A percentile compares a stretch with the other conserved stretches of the same genome.
Evolutionary conservation across 495 filamentous ascomycete species (phyloP).

Genomic region (Penicillium atrosanguineum): DNA sequence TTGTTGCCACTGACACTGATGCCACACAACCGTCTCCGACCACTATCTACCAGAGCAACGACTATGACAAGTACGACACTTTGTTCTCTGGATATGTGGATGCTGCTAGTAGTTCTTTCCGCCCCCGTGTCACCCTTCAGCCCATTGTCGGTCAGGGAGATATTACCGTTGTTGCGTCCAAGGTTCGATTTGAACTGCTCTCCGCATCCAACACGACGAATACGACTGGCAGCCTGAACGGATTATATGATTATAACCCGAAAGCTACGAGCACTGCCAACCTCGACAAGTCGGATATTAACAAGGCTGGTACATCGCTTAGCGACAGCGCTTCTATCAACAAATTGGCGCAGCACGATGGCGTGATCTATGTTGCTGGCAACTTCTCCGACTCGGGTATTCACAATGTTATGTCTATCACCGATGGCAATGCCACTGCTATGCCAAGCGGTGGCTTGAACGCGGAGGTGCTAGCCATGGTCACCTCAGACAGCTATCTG

Average conservation of each 20-base stretch:
- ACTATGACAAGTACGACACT: slow-evolving; percentile 90
- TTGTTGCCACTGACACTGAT: slow-evolving; percentile 53
- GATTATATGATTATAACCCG: slow-evolving; percentile 87
- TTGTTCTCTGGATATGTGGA: slow-evolving; percentile 85
- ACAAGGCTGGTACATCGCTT: slow-evolving; percentile 69
- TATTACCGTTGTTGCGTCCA: slow-evolving; percentile 80
- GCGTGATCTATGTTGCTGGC: slow-evolving; percentile 72
- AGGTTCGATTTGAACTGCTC: slow-evolving; percentile 72
- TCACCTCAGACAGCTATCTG: slow-evolving; percentile 58
- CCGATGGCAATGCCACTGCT: slow-evolving; percentile 57
- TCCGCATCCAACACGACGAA: slow-evolving; percentile 47
- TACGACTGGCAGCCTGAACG: slow-evolving; percentile 65
- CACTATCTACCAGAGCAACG: slow-evolving; percentile 79
- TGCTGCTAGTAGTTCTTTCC: slow-evolving; percentile 67
- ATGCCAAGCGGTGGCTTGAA: slow-evolving; percentile 76
- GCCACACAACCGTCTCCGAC: slow-evolving; percentile 40
- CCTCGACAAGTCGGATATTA: slow-evolving; percentile 68
- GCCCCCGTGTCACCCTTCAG: slow-evolving; percentile 75
- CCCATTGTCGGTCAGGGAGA: slow-evolving; percentile 64
- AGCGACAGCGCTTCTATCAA: slow-evolving; percentile 61
- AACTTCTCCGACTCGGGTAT: slow-evolving; percentile 70
- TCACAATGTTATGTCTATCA: slow-evolving; percentile 73
- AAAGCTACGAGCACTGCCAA: slow-evolving; percentile 53
- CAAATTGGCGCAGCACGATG: slow-evolving; percentile 55
- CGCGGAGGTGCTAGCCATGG: slow-evolving; percentile 69